Conservation (phyloP, 2,329 filamentous ascomycete species). For the Pseudogymnoascus sp. region DNA sequence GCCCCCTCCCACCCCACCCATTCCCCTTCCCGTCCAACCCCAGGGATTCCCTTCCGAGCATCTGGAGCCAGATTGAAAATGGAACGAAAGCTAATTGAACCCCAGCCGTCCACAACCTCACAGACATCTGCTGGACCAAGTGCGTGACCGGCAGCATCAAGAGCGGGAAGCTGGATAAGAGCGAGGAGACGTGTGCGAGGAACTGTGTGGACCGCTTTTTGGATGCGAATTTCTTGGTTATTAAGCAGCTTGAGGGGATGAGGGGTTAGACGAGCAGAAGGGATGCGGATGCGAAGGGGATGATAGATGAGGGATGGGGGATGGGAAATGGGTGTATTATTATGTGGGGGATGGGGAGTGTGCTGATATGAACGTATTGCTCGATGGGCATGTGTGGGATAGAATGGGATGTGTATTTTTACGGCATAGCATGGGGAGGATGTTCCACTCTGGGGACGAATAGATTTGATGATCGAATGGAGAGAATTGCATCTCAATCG, state of each 20-base stretch:
- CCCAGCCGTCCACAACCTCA: constrained; percentile 56
- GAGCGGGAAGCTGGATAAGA: constrained; percentile 62
- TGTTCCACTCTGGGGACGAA: constrained; percentile 2
- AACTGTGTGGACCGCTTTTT: constrained; percentile 94
- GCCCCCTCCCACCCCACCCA: background rate
- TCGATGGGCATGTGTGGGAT: background rate
- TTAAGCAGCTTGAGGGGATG: constrained; percentile 72
- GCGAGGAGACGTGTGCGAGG: constrained; percentile 74
- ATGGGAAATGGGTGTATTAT: background rate
- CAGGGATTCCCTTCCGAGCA: too few species aligned
- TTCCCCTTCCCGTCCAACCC: background rate
- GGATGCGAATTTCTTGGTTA: constrained; percentile 77
- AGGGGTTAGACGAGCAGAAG: constrained; percentile 27
- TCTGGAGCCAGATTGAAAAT: too few species aligned
- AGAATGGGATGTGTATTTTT: constrained; percentile 7
- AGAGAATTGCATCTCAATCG: background rate
- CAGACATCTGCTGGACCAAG: constrained; percentile 88
- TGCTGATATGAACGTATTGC: background rate
- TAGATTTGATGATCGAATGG: background rate
- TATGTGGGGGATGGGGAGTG: background rate
- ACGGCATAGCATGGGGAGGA: background rate
- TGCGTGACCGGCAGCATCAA: constrained; percentile 73
- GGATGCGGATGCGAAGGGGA: background rate
- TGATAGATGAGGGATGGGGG: background rate
- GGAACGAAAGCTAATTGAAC: constrained; percentile 39